Conservation (phyloP, 805 yeast species). For the Lipomyces orientalis region DNA sequence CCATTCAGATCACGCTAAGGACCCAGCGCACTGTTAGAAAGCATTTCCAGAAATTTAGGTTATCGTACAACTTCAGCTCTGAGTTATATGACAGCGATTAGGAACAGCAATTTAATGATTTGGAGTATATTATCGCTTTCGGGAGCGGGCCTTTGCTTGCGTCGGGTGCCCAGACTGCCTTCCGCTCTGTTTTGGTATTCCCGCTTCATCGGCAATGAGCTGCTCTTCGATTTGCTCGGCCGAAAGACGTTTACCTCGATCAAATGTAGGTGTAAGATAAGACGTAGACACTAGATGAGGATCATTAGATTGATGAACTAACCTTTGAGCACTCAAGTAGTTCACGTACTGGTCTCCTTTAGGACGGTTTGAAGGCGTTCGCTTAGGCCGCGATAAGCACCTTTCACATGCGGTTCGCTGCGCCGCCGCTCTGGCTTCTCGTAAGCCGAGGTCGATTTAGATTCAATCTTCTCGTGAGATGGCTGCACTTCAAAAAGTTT, state of each 20-base stretch:
- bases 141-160: neutral
- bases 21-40: neutral
- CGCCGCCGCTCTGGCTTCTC: neutral
- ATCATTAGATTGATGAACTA: neutral
- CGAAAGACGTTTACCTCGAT: neutral
- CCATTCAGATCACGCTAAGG: neutral
- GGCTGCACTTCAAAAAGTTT: conserved; percentile 15
- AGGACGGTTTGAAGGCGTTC: conserved; percentile 6
- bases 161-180: neutral
- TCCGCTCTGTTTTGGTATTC: neutral
- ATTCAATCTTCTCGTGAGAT: neutral
- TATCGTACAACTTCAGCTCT: neutral
- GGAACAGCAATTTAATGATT: neutral
- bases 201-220: neutral
- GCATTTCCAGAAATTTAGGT: neutral
- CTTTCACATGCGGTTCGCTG: neutral
- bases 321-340: neutral
- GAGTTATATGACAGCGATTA: neutral
- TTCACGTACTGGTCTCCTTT: conserved; percentile 3
- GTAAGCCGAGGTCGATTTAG: neutral
- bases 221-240: neutral
- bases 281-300: conserved; percentile 2
- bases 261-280: conserved; percentile 5
- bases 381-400: neutral
- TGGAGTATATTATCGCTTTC: neutral